Percentiles rank a stretch among this genome's conserved stretches.
phyloP scores from a whole-genome alignment of 2,329 filamentous ascomycete genomes.

The Ophiostoma triangulosporum region DNA sequence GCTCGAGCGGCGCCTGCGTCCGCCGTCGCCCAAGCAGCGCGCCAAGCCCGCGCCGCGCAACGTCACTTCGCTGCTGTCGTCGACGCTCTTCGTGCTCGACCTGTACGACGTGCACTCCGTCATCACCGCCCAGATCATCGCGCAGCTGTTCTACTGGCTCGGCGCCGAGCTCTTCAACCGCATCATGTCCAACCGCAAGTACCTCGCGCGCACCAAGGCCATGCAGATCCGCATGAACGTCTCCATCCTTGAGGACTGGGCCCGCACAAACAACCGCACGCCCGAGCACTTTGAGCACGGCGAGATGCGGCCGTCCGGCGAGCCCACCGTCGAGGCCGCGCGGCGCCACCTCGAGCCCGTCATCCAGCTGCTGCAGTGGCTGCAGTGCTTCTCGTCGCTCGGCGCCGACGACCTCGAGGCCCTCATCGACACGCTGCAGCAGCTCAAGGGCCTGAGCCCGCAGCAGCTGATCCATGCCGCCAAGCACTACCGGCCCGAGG shows the following conservation, averaged over 20 bases:
- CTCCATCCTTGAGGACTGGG: slow-evolving; percentile 91
- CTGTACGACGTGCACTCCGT: slow-evolving; percentile 99
- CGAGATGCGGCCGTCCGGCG: slow-evolving; percentile 71
- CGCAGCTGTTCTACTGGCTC: slow-evolving; percentile 91
- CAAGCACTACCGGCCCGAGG: slow-evolving; percentile 85
- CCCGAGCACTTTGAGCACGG: slow-evolving; percentile 94
- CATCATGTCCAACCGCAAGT: slow-evolving; percentile 91
- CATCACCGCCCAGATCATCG: slow-evolving; percentile 80
- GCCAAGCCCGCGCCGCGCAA: slow-evolving; percentile 89
- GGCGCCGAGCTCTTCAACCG: slow-evolving; percentile 94
- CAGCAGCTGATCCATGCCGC: slow-evolving; percentile 86
- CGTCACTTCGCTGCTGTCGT: slow-evolving; percentile 88
- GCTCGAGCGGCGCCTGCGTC: slow-evolving; percentile 76
- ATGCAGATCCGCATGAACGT: slow-evolving; percentile 99
- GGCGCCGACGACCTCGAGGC: slow-evolving; percentile 76
- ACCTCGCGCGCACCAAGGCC: slow-evolving; percentile 87
- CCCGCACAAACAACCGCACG: slow-evolving; percentile 78
- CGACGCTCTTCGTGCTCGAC: slow-evolving; percentile 91
- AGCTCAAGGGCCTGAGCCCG: slow-evolving; percentile 70
- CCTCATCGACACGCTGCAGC: slow-evolving; percentile 75
- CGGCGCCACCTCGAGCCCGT: slow-evolving; percentile 76
- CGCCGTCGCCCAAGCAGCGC: slow-evolving; percentile 83
- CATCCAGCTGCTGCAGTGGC: slow-evolving; percentile 90
- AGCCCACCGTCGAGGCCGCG: slow-evolving; percentile 73
- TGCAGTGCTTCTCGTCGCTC: slow-evolving; percentile 93